phyloP scores from a whole-genome alignment of 108 stramenopile genomes.

The Skeletonema potamos region DNA sequence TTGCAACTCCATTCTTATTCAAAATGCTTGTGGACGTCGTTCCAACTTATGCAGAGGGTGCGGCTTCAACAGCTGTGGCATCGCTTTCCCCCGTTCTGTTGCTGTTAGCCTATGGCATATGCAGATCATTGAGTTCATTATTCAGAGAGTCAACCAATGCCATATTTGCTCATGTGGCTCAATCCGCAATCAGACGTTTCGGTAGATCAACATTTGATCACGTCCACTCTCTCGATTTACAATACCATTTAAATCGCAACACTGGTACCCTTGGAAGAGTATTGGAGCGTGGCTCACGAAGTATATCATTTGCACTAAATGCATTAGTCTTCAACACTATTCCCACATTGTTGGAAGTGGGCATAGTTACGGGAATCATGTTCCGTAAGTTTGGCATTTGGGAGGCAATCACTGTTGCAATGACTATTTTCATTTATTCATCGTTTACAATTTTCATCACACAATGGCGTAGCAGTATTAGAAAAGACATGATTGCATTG shows the following conservation, averaged over 20 bases:
- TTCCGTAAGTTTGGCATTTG: constrained; percentile 72
- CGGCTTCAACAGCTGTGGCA: not conserved
- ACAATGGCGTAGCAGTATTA: constrained; percentile 93
- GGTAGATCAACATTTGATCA: constrained; percentile 90
- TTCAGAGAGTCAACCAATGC: constrained; percentile 93
- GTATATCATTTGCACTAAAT: constrained; percentile 89
- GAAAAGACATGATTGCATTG: constrained; percentile 94
- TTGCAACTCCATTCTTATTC: constrained; percentile 96
- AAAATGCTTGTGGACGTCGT: constrained; percentile 89
- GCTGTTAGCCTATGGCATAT: constrained; percentile 91
- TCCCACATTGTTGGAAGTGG: constrained; percentile 92
- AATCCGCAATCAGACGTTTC: constrained; percentile 91
- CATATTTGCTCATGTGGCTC: constrained; percentile 93
- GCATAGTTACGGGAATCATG: constrained; percentile 87
- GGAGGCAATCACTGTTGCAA: constrained; percentile 82
- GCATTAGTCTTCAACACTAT: constrained; percentile 94
- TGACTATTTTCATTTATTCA: constrained; percentile 86
- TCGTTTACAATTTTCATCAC: constrained; percentile 94
- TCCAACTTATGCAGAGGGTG: constrained; percentile 6
- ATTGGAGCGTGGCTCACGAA: constrained; percentile 91
- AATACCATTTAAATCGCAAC: constrained; percentile 88
- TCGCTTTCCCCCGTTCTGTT: constrained; percentile 55
- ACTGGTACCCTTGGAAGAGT: constrained; percentile 87
- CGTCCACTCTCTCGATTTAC: constrained; percentile 85
- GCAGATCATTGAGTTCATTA: constrained; percentile 82